Conservation (phyloP, 202 grass and related monocot species). For the Brachypodium distachyon region DNA sequence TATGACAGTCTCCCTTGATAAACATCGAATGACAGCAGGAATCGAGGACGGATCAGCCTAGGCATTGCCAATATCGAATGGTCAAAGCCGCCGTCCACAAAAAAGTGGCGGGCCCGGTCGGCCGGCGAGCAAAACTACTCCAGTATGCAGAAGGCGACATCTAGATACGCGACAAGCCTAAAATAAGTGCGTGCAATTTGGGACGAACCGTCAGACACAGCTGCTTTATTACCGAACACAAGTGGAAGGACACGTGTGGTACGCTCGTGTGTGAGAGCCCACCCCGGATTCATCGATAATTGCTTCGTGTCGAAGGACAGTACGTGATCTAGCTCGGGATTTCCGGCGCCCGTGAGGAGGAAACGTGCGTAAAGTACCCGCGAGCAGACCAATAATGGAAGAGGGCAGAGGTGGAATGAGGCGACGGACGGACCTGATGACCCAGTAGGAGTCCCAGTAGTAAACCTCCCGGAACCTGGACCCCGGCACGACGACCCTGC, state of each 20-base stretch:
- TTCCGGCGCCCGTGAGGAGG: neutral
- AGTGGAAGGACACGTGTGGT: neutral
- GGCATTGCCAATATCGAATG: neutral
- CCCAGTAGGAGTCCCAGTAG: constrained; percentile 98
- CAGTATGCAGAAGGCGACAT: neutral
- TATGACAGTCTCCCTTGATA: too few species aligned
- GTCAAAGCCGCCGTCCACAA: neutral
- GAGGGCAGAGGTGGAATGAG: neutral
- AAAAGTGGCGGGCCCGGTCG: too few species aligned
- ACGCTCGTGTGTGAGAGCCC: too few species aligned
- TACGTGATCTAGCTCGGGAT: too few species aligned
- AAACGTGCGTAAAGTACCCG: too few species aligned
- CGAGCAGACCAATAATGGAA: neutral
- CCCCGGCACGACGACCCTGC: constrained; percentile 54
- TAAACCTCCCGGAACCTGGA: constrained; percentile 89
- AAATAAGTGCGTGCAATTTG: neutral
- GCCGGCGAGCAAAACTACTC: too few species aligned
- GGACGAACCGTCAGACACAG: neutral
- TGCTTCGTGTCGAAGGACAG: too few species aligned
- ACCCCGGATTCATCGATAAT: too few species aligned
- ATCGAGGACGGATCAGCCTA: neutral
- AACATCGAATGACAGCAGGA: neutral
- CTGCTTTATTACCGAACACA: too few species aligned
- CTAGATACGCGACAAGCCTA: neutral
- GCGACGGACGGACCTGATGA: constrained; percentile 48